These are phyloP conservation scores for Vaccinium darrowii DNA, from an alignment of 148 eudicot genomes.

Conservation along the genomic window DNA sequence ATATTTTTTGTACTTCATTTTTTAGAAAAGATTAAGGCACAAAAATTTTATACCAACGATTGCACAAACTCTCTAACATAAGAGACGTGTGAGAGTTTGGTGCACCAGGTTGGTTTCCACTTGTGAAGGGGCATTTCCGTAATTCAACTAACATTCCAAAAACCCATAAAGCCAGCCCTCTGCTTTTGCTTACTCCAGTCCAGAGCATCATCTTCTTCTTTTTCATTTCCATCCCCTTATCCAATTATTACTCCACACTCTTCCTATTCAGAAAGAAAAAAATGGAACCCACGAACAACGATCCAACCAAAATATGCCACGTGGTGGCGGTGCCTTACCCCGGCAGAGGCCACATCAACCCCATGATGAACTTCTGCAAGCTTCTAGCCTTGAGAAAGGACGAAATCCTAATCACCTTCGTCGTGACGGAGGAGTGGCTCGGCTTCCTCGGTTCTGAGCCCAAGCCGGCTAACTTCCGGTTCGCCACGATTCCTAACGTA, in stretches of 20 bases:
- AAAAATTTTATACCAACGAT: no score
- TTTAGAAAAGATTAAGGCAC: no score
- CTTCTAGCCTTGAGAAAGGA: neutral
- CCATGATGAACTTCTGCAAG: constrained; percentile 25
- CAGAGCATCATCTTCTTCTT: neutral
- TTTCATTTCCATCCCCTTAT: neutral
- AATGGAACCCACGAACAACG: neutral
- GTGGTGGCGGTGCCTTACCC: constrained; percentile 29
- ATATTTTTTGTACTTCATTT: no score
- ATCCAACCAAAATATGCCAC: constrained; percentile 3
- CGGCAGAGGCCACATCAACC: constrained; percentile 37
- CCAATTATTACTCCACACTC: neutral
- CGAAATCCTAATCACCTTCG: constrained; percentile 20
- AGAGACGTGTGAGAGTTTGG: no score
- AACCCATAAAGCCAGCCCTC: neutral
- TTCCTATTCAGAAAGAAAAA: neutral
- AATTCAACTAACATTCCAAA: no score
- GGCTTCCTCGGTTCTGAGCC: constrained; percentile 17
- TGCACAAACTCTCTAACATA: no score
- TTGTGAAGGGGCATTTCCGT: neutral
- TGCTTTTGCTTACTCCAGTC: neutral
- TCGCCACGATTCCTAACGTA: constrained; percentile 29
- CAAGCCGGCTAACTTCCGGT: neutral
- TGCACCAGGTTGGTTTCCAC: neutral
- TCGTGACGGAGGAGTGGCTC: constrained; percentile 46